These are phyloP conservation scores for Phytophthora agathidicida DNA, from an alignment of 352 stramenopile genomes.

Conservation along the genomic window DNA sequence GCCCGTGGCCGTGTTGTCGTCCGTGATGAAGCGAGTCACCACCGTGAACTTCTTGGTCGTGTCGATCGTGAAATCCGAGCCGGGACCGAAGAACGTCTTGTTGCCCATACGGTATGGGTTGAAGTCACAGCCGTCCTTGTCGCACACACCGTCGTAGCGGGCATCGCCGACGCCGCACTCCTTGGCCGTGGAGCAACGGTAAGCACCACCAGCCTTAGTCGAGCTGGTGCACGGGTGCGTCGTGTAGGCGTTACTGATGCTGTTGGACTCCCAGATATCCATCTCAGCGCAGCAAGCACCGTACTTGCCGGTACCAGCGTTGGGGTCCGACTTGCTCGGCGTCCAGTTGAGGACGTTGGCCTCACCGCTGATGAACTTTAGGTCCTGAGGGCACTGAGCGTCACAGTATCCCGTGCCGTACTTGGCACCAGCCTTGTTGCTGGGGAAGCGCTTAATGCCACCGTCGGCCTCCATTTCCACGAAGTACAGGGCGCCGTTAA, in stretches of 20 bases:
- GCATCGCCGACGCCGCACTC: conserved; percentile 17
- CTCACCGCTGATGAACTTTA: conserved; percentile 72
- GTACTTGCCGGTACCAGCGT: conserved; percentile 44
- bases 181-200: conserved; percentile 20
- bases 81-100: conserved; percentile 31
- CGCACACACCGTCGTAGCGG: conserved; percentile 26
- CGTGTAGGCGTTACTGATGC: conserved; percentile 46
- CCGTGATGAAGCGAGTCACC: conserved; percentile 35
- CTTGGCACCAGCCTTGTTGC: conserved; percentile 27
- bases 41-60: conserved; percentile 32
- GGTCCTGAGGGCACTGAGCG: conserved; percentile 55
- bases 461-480: conserved; percentile 64
- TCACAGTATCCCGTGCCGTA: conserved; percentile 47
- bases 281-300: conserved; percentile 65
- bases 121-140: conserved; percentile 35
- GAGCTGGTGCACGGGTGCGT: conserved; percentile 43
- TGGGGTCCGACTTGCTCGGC: conserved; percentile 31
- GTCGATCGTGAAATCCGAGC: conserved; percentile 22
- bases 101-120: conserved; percentile 40
- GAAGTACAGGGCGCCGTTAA: conserved; percentile 72
- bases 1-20: conserved; percentile 22
- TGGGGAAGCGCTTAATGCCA: conserved; percentile 23
- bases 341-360: conserved; percentile 64
- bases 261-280: conserved; percentile 67
- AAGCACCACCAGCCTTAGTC: conserved; percentile 21